phyloP scores from a whole-genome alignment of 1,284 basidiomycete genomes.

The Ceratobasidium sp. region DNA sequence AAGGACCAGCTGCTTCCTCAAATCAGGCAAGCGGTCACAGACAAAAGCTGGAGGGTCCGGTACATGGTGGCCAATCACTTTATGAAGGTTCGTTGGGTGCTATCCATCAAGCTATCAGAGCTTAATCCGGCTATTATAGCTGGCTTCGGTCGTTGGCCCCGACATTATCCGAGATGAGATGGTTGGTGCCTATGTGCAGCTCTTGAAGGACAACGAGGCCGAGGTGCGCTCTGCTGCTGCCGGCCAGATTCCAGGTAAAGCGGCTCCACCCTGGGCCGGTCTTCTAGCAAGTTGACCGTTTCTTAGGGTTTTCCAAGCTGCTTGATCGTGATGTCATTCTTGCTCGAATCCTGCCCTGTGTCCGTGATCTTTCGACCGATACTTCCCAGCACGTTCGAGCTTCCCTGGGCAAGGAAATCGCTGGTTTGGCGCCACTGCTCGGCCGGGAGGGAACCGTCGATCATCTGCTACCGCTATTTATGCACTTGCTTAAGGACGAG shows the following conservation, averaged over 20 bases:
- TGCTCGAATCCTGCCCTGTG: slow-evolving; percentile 94
- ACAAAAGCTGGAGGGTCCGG: slow-evolving; percentile 98
- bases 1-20: slow-evolving; percentile 91
- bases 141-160: slow-evolving; percentile 90
- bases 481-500: slow-evolving; percentile 97
- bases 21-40: slow-evolving; percentile 87
- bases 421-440: slow-evolving; percentile 94
- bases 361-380: slow-evolving; percentile 94
- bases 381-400: slow-evolving; percentile 97
- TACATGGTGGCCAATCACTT: slow-evolving; percentile 99
- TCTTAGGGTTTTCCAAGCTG: slow-evolving; percentile 93
- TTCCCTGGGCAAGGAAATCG: slow-evolving; percentile 95
- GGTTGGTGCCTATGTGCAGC: slow-evolving; percentile 90
- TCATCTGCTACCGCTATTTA: slow-evolving; percentile 95
- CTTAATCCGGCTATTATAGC: slow-evolving; percentile 57
- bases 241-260: slow-evolving; percentile 92
- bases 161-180: slow-evolving; percentile 95
- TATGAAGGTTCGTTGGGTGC: slow-evolving; percentile 74
- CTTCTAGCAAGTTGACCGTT: not conserved
- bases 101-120: slow-evolving; percentile 23
- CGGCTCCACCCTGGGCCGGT: not conserved
- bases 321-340: slow-evolving; percentile 96
- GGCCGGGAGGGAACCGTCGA: slow-evolving; percentile 96
- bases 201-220: slow-evolving; percentile 98
- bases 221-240: slow-evolving; percentile 97